These are phyloP conservation scores for Melampsora larici-populina DNA, from an alignment of 1,284 basidiomycete species.

Conservation along the genomic window DNA sequence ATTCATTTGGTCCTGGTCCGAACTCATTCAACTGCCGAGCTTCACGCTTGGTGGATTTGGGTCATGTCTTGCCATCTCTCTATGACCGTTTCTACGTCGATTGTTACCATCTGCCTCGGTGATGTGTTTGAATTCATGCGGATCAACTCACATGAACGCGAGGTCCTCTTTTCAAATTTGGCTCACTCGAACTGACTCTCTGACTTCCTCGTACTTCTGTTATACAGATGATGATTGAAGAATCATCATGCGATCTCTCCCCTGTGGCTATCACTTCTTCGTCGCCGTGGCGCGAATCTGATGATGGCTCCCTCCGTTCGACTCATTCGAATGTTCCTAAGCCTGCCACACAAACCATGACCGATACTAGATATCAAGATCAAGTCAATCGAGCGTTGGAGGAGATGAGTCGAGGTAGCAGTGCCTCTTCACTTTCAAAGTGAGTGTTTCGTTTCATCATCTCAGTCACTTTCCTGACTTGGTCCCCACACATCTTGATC, in stretches of 20 bases:
- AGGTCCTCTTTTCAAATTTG: background rate
- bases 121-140: background rate
- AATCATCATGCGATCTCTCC: background rate
- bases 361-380: background rate
- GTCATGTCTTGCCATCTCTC: background rate
- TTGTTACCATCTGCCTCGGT: background rate
- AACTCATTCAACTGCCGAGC: background rate
- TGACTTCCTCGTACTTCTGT: background rate
- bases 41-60: background rate
- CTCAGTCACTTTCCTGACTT: background rate
- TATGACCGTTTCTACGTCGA: background rate
- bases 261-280: background rate
- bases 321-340: background rate
- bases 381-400: background rate
- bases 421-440: background rate
- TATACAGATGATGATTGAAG: background rate
- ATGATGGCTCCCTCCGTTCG: background rate
- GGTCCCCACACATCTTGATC: background rate
- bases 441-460: background rate
- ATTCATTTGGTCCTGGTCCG: background rate
- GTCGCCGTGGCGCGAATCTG: background rate
- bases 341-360: background rate
- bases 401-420: conserved; percentile 4
- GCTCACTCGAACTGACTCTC: background rate
- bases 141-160: background rate